phyloP scores from a whole-genome alignment of 2,329 filamentous ascomycete species.

The Sarocladiaceae sp. region DNA sequence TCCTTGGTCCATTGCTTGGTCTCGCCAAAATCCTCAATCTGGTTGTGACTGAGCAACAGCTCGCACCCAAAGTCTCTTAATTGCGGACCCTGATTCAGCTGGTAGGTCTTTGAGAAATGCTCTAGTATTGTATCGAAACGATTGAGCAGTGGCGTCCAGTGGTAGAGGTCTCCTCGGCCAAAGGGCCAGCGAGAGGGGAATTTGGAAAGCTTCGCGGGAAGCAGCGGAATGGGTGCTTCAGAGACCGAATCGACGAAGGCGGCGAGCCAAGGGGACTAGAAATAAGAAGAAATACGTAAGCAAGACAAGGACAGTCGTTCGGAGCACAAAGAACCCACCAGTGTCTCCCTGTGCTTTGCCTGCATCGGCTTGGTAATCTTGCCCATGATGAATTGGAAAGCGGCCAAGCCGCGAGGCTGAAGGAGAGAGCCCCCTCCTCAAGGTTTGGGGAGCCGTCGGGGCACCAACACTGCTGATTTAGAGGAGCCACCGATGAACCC shows the following conservation, averaged over 20 bases:
- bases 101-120: slow-evolving; percentile 73
- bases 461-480: slow-evolving; percentile 31
- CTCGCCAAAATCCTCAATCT: slow-evolving; percentile 44
- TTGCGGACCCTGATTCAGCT: slow-evolving; percentile 74
- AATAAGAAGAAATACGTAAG: slow-evolving; percentile 18
- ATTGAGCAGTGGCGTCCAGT: slow-evolving; percentile 94
- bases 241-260: slow-evolving; percentile 70
- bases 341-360: slow-evolving; percentile 59
- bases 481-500: slow-evolving; percentile 25
- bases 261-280: slow-evolving; percentile 79
- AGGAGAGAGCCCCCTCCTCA: slow-evolving; percentile 53
- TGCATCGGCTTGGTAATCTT: slow-evolving; percentile 64
- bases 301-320: background rate
- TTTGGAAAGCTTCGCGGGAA: slow-evolving; percentile 67
- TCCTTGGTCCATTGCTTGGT: slow-evolving; percentile 37
- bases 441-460: slow-evolving; percentile 32
- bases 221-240: slow-evolving; percentile 62
- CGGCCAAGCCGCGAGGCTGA: slow-evolving; percentile 51
- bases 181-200: slow-evolving; percentile 94
- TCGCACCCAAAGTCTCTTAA: slow-evolving; percentile 64
- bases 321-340: slow-evolving; percentile 46
- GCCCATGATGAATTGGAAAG: slow-evolving; percentile 54
- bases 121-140: slow-evolving; percentile 88
- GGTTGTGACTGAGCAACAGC: slow-evolving; percentile 53
- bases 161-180: slow-evolving; percentile 89